Evolutionary conservation across 78 protist species (phyloP).

Genomic region (Acrasis kona): DNA sequence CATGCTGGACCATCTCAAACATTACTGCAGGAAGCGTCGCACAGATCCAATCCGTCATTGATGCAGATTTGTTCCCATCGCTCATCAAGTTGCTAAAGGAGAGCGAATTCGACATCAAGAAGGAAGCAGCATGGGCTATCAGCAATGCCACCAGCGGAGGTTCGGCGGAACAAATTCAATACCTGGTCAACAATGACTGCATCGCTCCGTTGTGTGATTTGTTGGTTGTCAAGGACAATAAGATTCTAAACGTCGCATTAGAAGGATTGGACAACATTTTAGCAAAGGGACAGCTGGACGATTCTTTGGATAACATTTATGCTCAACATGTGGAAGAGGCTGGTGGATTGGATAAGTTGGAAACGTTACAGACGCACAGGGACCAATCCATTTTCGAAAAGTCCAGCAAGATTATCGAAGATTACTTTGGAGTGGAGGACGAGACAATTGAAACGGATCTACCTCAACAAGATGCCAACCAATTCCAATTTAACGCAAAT

Average conservation of each 20-base stretch:
- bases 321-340: conserved; percentile 56
- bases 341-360: conserved; percentile 69
- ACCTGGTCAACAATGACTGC: conserved; percentile 30
- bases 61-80: conserved; percentile 60
- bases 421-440: too few relatives aligned
- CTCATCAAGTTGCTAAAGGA: conserved; percentile 46
- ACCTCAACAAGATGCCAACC: too few relatives aligned
- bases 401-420: conserved; percentile 5
- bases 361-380: conserved; percentile 12
- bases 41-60: conserved; percentile 83
- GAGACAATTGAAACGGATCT: too few relatives aligned
- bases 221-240: conserved; percentile 47
- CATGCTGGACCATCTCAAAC: conserved; percentile 96
- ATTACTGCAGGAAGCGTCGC: conserved; percentile 84
- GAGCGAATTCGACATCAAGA: conserved; percentile 52
- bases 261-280: conserved; percentile 84
- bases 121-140: conserved; percentile 96
- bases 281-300: too few relatives aligned
- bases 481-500: too few relatives aligned
- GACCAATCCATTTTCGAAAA: neutral
- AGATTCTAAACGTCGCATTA: conserved; percentile 69
- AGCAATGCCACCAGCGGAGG: conserved; percentile 89
- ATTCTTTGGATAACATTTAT: too few relatives aligned
- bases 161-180: conserved; percentile 48
- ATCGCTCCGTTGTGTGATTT: conserved; percentile 75